These are phyloP conservation scores for Apiotrichum mycotoxinovorans DNA, from an alignment of 1,284 basidiomycete genomes.

Conservation along the genomic window DNA sequence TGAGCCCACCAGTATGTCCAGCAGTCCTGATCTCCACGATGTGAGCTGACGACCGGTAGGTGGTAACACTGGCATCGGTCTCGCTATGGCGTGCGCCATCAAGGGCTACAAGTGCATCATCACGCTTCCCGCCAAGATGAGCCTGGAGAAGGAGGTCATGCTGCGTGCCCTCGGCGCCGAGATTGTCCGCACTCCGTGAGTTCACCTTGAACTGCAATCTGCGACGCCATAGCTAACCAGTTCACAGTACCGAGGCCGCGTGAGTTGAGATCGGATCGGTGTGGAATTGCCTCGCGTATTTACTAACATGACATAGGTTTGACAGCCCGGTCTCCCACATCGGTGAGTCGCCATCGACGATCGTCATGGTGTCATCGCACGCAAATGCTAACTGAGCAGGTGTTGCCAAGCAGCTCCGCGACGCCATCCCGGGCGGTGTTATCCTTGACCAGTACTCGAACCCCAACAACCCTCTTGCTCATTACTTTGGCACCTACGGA, in stretches of 20 bases:
- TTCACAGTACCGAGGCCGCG: slow-evolving; percentile 41
- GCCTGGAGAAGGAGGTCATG: slow-evolving; percentile 88
- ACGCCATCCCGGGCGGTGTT: slow-evolving; percentile 76
- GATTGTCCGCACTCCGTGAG: slow-evolving; percentile 90
- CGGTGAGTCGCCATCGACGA: slow-evolving; percentile 57
- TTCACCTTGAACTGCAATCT: not conserved
- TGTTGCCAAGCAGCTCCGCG: slow-evolving; percentile 71
- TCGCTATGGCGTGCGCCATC: slow-evolving; percentile 80
- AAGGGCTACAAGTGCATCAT: slow-evolving; percentile 64
- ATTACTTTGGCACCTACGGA: slow-evolving; percentile 78
- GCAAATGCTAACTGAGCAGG: slow-evolving; percentile 53
- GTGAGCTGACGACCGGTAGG: slow-evolving; percentile 48
- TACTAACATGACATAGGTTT: slow-evolving; percentile 40
- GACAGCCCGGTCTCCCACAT: slow-evolving; percentile 74
- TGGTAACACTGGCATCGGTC: slow-evolving; percentile 92
- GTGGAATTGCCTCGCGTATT: not conserved
- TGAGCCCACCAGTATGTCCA: slow-evolving; percentile 62
- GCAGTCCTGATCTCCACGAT: too few relatives aligned
- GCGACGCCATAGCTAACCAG: not conserved
- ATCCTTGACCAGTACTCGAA: slow-evolving; percentile 85
- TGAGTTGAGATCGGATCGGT: slow-evolving; percentile 13
- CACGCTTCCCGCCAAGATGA: slow-evolving; percentile 96
- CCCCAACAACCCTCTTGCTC: slow-evolving; percentile 77
- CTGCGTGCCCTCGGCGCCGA: slow-evolving; percentile 88
- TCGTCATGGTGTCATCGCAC: not conserved